Percentiles rank a stretch among this genome's conserved stretches.
Conservation (phyloP, 129 eudicot species). For the Helianthus tuberosus region DNA sequence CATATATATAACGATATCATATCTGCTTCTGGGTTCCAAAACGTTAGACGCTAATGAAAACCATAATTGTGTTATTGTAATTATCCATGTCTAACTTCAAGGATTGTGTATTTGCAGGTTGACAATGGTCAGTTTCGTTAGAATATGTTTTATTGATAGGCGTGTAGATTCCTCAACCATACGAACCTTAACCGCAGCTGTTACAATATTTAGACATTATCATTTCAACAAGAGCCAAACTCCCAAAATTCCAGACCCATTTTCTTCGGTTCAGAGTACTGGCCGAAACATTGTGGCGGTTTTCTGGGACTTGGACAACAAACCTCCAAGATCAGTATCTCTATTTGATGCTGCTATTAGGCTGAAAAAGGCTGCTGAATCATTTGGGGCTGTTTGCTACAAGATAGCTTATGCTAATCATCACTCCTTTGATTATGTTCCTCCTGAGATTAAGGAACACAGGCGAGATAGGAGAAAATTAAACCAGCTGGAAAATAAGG, state of each 20-base stretch:
- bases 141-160: neutral
- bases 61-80: neutral
- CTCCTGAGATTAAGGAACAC: slow-evolving; percentile 43
- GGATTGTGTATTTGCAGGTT: slow-evolving; percentile 25
- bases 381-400: slow-evolving; percentile 62
- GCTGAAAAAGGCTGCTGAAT: slow-evolving; percentile 59
- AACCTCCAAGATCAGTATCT: slow-evolving; percentile 68
- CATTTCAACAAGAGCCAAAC: slow-evolving; percentile 31
- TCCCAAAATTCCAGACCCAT: slow-evolving; percentile 21
- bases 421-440: slow-evolving; percentile 57
- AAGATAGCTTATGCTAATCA: slow-evolving; percentile 79
- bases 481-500: slow-evolving; percentile 53
- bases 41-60: neutral
- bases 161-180: slow-evolving; percentile 12
- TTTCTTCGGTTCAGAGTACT: slow-evolving; percentile 22
- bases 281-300: slow-evolving; percentile 56
- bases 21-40: no score
- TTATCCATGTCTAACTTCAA: slow-evolving; percentile 7
- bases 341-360: slow-evolving; percentile 71
- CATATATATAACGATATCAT: no score
- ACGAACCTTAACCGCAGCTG: slow-evolving; percentile 18
- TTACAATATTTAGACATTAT: slow-evolving; percentile 8
- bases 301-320: slow-evolving; percentile 90
- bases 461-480: slow-evolving; percentile 51
- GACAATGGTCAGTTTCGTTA: slow-evolving; percentile 30